A percentile compares a stretch with the other conserved stretches of the same genome.
phyloP scores from a whole-genome alignment of 176 grass and related monocot species.

The Saccharum officinarum region DNA sequence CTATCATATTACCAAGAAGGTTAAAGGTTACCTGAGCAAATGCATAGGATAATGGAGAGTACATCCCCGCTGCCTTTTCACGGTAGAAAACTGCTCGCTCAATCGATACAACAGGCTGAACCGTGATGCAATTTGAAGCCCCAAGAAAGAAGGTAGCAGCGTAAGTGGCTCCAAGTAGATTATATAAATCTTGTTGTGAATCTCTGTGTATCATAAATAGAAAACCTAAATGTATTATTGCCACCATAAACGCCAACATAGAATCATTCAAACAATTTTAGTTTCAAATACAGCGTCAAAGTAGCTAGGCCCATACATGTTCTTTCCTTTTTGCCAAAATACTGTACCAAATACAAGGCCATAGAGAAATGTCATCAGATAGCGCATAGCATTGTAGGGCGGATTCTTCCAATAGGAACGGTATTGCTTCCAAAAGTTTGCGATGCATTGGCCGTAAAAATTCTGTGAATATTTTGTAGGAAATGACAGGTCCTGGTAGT shows the following conservation, averaged over 20 bases:
- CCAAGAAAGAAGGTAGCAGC: conserved; percentile 78
- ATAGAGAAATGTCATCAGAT: conserved; percentile 64
- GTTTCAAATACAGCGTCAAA: conserved; percentile 18
- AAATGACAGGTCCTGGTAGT: conserved; percentile 69
- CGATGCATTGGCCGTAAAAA: conserved; percentile 57
- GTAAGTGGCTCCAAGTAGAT: conserved; percentile 77
- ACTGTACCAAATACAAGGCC: conserved; percentile 84
- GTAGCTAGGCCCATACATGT: conserved; percentile 46
- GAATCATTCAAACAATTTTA: conserved; percentile 9
- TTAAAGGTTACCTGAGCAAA: conserved; percentile 69
- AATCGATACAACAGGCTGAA: conserved; percentile 68
- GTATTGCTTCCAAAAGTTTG: conserved; percentile 85
- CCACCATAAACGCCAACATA: background rate
- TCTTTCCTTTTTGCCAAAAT: conserved; percentile 77
- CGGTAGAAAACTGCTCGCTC: conserved; percentile 87
- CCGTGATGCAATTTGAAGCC: conserved; percentile 50
- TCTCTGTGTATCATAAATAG: conserved; percentile 38
- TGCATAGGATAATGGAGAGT: conserved; percentile 84
- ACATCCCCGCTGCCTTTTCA: conserved; percentile 92
- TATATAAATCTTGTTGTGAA: conserved; percentile 65
- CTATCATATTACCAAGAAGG: background rate
- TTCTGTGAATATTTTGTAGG: conserved; percentile 77
- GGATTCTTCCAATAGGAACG: conserved; percentile 93
- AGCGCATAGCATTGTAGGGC: conserved; percentile 73
- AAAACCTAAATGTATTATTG: conserved; percentile 25